Percentiles rank a stretch among this genome's conserved stretches.
phyloP scores from a whole-genome alignment of 306 rosid species.

The Fragaria ananassa region DNA sequence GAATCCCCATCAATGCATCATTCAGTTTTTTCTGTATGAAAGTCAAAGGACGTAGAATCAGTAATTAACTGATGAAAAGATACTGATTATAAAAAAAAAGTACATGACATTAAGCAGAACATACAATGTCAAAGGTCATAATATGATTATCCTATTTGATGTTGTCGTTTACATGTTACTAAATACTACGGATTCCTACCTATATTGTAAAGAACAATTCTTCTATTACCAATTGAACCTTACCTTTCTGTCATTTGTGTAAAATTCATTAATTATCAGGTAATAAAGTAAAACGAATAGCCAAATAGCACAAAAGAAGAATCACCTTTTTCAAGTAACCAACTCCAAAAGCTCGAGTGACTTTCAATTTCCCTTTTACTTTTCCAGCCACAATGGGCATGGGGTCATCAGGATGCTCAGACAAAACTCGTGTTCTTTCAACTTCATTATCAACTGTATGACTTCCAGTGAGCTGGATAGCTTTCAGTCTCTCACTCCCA shows the following conservation, averaged over 20 bases:
- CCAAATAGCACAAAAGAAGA: slow-evolving; percentile 8
- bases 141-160: background rate
- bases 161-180: background rate
- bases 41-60: slow-evolving; percentile 12
- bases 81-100: background rate
- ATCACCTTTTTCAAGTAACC: slow-evolving; percentile 94
- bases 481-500: slow-evolving; percentile 44
- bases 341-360: slow-evolving; percentile 96
- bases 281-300: background rate
- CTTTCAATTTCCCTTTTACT: slow-evolving; percentile 93
- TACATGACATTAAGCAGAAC: background rate
- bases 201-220: background rate
- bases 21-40: slow-evolving; percentile 69
- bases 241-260: background rate
- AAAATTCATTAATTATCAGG: background rate
- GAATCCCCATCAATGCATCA: slow-evolving; percentile 98
- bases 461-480: slow-evolving; percentile 86
- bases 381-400: slow-evolving; percentile 57
- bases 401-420: slow-evolving; percentile 87
- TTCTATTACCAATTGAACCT: background rate
- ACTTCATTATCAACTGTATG: slow-evolving; percentile 77
- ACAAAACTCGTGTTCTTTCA: slow-evolving; percentile 57
- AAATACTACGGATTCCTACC: background rate
- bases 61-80: background rate
- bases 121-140: background rate